Evolutionary conservation across 139 green algal species (phyloP), one percentile per base, ranked within the genome.

Genomic region (Micractinium sp.): DNA sequence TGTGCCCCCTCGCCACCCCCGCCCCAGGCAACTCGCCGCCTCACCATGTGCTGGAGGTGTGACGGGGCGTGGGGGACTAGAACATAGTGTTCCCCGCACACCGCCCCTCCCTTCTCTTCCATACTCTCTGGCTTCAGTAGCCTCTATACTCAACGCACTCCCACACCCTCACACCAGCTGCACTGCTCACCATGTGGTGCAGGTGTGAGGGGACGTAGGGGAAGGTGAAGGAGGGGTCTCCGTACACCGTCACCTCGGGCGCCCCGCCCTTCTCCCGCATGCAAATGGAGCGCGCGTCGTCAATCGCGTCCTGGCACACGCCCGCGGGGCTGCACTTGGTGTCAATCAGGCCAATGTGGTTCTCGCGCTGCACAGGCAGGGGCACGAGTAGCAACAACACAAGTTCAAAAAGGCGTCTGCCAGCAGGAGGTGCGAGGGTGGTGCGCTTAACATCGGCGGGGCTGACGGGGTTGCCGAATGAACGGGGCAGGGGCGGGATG

Each of bases 141-240:
- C 14, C 63, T 23, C 22, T 71, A 2, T 4, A 2, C 20, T 2
- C 63, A 29, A 71, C 63, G 20, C 2, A 71, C 63, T 9, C 47
- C 47, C 47, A 35, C 22, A 35, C 36, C 69, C 47, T 9, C 47
- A 35, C 22, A 35, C 36, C 69, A 77, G 69, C 69, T 33, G 69
- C 66, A 73, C 23, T 19, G 35, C 81, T 56, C 66, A 98, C 90
- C 96, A 99, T 99, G 94, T 99, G 98, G 90, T 99, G 98, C 77
- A 99, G 92, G 91, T 99, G 98, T 20, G 89, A 95, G 82, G 98
- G 98, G 9, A 99, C 97, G 92, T 99, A 99, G 79, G 98, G 93
- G 89, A 99, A 99, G 31, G 90, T 95, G 75, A 99, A 98, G 38
- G 93, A 91, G 33, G 94, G 94, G 87, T 97, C 95, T 18, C 98